Evolutionary conservation across 805 yeast genomes (phyloP), one percentile per base, ranked within the genome.

Genomic region (Tetrapisispora arboricola): DNA sequence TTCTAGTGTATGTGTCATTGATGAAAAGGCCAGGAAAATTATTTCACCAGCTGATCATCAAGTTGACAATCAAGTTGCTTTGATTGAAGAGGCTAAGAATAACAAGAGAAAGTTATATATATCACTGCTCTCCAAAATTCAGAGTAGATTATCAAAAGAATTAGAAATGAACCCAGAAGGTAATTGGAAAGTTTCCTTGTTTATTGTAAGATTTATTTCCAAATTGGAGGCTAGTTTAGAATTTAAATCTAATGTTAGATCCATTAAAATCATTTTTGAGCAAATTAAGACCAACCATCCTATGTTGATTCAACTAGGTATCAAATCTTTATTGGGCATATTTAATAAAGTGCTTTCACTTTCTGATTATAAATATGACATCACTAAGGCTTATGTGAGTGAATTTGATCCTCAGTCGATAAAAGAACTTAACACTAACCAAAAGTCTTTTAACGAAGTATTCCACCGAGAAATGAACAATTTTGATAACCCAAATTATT

Each of bases 281-380:
- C 65, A 66, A 29, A 71, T 81, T 1, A 60, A 68, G 10, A 70
- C 72, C 20, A 75, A 74, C 19, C 92, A 84, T 54, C 94, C 95
- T 0, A 61, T 70, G 2, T 61, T 84, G 37, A 67, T 84, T 2
- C 68, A 76, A 40, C 57, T 75, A 27, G 78, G 82, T 15, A 61
- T 78, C 45, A 74, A 73, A 37, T 80, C 84, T 17, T 55, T 81
- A 26, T 66, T 78, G 2, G 68, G 71, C 16, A 46, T 78, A 4
- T 54, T 77, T 21, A 64, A 64, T 42, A 71, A 73, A 41, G 47
- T 74, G 10, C 59, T 67, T 25, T 51, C 63, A 1, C 58, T 72
- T 20, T 74, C 76, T 5, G 54, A 59, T 3, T 65, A 60, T 40
- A 71, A 65, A 1, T 72, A 83, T 51, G 66, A 75, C 42, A 47